Conservation (phyloP, 495 filamentous ascomycete genomes). For the Neurospora intermedia region DNA sequence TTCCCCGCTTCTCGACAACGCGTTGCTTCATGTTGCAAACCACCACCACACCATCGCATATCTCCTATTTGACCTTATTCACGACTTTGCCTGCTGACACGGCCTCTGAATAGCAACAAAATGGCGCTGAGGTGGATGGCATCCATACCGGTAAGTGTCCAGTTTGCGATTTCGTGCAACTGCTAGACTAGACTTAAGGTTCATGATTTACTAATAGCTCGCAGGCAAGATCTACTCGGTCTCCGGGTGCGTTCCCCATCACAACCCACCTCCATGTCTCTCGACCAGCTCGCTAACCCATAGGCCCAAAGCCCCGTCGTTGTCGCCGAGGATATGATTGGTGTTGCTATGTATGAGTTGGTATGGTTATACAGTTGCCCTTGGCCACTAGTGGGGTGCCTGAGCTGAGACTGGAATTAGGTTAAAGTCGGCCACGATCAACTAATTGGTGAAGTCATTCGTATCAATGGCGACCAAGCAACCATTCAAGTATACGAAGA, state of each 20-base stretch:
- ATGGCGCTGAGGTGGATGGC: conserved; percentile 29
- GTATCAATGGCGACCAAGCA: conserved; percentile 87
- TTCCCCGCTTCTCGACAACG: neutral
- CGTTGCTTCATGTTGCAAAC: neutral
- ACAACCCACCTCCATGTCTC: neutral
- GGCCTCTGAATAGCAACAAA: conserved; percentile 9
- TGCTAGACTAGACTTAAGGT: neutral
- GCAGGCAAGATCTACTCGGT: conserved; percentile 65
- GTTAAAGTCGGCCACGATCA: conserved; percentile 77
- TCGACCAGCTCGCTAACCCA: conserved; percentile 12
- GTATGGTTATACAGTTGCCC: conserved; percentile 22
- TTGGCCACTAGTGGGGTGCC: conserved; percentile 26
- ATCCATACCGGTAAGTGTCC: conserved; percentile 24
- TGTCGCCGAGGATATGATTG: conserved; percentile 95
- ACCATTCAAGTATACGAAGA: conserved; percentile 99
- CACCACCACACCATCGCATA: neutral
- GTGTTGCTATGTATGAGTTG: conserved; percentile 99
- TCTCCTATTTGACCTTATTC: neutral
- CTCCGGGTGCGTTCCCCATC: conserved; percentile 48
- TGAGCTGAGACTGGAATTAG: conserved; percentile 36
- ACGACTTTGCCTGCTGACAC: neutral
- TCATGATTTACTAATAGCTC: conserved; percentile 24
- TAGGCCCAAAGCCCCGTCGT: conserved; percentile 66
- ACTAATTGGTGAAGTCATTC: conserved; percentile 94
- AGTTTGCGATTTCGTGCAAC: conserved; percentile 3